A percentile compares a stretch with the other conserved stretches of the same genome.
These are phyloP conservation scores for Micractinium sp. DNA, from an alignment of 139 green algal genomes.

Conservation along the genomic window DNA sequence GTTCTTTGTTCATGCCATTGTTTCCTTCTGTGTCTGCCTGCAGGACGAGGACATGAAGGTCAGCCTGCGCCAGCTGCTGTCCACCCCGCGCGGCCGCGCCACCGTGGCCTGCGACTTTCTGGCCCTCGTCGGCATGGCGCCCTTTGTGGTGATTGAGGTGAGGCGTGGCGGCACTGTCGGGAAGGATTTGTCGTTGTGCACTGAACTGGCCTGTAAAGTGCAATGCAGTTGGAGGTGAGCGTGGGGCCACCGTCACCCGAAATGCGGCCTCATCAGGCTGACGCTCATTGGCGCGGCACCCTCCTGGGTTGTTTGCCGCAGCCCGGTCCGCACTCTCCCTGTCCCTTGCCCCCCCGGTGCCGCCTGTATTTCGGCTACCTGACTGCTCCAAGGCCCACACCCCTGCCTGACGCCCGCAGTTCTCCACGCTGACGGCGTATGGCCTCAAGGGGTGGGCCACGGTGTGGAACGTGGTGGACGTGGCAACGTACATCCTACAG, in stretches of 20 bases:
- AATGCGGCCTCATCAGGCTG: too few species aligned
- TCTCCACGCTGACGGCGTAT: slow-evolving; percentile 50
- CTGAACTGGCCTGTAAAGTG: too few species aligned
- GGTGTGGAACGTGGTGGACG: slow-evolving; percentile 64
- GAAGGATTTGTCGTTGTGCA: neutral
- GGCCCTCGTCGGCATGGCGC: slow-evolving; percentile 55
- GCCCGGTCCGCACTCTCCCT: neutral
- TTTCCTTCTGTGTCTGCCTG: neutral
- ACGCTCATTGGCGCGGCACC: too few species aligned
- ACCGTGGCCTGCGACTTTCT: slow-evolving; percentile 44
- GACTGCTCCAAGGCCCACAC: too few species aligned
- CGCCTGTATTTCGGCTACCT: too few species aligned
- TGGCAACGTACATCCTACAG: slow-evolving; percentile 56
- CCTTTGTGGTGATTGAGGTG: slow-evolving; percentile 50
- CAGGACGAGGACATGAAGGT: slow-evolving; percentile 48
- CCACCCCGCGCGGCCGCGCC: slow-evolving; percentile 39
- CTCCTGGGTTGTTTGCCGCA: too few species aligned
- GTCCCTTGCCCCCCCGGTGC: too few species aligned
- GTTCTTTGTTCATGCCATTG: too few species aligned
- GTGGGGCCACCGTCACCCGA: too few species aligned
- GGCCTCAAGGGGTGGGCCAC: slow-evolving; percentile 48
- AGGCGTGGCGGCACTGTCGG: neutral
- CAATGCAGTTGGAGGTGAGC: too few species aligned
- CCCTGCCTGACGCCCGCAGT: neutral
- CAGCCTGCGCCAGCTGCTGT: slow-evolving; percentile 50